phyloP scores from a whole-genome alignment of 768 basidiomycete genomes.

The Leccinum rimulosum region DNA sequence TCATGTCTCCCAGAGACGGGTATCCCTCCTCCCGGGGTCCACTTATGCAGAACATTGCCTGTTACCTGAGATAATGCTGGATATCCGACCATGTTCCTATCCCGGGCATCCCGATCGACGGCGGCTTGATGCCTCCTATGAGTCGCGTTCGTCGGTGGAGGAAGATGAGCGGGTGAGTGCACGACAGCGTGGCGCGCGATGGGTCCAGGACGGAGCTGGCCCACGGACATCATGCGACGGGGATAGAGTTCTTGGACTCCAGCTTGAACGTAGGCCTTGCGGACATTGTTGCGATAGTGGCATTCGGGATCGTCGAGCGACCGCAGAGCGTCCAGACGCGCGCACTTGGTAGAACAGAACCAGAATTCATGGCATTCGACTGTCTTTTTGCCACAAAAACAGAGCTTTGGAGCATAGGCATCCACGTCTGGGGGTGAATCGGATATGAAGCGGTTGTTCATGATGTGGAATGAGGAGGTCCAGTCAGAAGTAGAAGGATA shows the following conservation, averaged over 20 bases:
- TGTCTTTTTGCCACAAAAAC: constrained; percentile 28
- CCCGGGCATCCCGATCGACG: not conserved
- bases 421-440: constrained; percentile 11
- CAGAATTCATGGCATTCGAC: constrained; percentile 26
- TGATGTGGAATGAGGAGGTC: not conserved
- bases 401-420: constrained; percentile 14
- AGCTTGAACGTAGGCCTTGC: constrained; percentile 12
- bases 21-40: not conserved
- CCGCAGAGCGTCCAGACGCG: constrained; percentile 26
- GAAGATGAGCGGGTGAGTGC: not conserved
- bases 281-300: constrained; percentile 27
- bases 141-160: not conserved
- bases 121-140: not conserved
- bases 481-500: not conserved
- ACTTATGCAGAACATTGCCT: constrained; percentile 7
- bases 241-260: constrained; percentile 1
- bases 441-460: constrained; percentile 1
- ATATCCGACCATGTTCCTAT: not conserved
- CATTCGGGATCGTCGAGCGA: constrained; percentile 20
- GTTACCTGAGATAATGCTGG: constrained; percentile 24
- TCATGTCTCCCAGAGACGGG: not conserved
- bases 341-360: constrained; percentile 29
- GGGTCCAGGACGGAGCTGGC: not conserved
- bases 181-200: not conserved
- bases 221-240: constrained; percentile 12